Base-by-base conservation (phyloP, 305 asterid species). In the Fraxinus nigra region DNA sequence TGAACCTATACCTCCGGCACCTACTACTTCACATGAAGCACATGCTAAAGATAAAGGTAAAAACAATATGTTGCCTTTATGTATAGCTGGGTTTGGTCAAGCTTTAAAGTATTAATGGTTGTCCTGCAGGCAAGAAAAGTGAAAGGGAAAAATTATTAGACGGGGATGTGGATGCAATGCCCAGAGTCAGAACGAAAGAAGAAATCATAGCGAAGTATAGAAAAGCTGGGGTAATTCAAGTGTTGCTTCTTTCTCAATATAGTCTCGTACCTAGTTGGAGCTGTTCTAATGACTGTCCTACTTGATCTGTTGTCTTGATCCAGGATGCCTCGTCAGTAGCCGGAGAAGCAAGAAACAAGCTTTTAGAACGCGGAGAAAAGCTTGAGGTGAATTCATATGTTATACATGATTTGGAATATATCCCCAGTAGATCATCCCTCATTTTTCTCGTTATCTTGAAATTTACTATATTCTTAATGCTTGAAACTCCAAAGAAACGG, bases 291-390 rank as follows among this genome's bases (percentile, higher is more conserved):
- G 43, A 2, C 32, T 34, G 26, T 30, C 56, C 74, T 78, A 16
- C 40, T 79, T 80, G 38, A 78, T 85, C 74, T 78, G 14, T 69
- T 59, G 77, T 78, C 40, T 76, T 78, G 20, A 54, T 85, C 86
- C 90, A 95, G 99, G 99, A 93, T 85, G 95, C 94, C 77, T 82
- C 95, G 3, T 92, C 99, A 67, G 97, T 90, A 11, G 99, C 99
- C 77, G 98, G 94, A 77, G 85, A 92, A 92, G 97, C 97, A 84
- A 95, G 90, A 90, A 83, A 91, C 83, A 95, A 93, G 91, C 95
- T 95, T 86, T 72, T 93, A 79, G 97, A 95, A 86, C 99, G 99
- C 84, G 97, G 92, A 87, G 94, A 93, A 84, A 95, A 92, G 84
- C 98, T 95, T 51, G 97, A 95, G 98, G 98, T 95, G 56, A 70